Evolutionary conservation across 2,329 filamentous ascomycete species (phyloP).

Genomic region (Ophiostoma angusticollis): DNA sequence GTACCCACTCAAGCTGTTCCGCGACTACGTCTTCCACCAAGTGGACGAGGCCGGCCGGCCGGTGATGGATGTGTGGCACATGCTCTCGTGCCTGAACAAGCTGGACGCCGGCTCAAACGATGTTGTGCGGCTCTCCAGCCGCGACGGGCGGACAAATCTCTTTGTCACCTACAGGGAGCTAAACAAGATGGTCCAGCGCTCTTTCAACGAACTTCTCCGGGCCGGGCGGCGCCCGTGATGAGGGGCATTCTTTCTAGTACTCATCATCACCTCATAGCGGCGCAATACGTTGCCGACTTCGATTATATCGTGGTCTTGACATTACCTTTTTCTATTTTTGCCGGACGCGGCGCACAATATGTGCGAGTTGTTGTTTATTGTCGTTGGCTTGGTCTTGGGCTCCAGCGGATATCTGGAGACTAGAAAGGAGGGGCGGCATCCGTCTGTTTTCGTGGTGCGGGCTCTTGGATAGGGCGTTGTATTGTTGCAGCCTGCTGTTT

Average conservation of each 20-base stretch:
- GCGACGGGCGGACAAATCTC: constrained; percentile 82
- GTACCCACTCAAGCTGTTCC: constrained; percentile 86
- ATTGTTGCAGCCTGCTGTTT: not conserved
- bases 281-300: not conserved
- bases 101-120: constrained; percentile 84
- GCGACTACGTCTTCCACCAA: constrained; percentile 95
- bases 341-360: not conserved
- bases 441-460: no score
- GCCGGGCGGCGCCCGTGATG: constrained; percentile 10
- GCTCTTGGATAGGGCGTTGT: not conserved
- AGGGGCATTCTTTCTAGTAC: not conserved
- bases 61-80: constrained; percentile 75
- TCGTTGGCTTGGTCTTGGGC: not conserved
- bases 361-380: not conserved
- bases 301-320: not conserved
- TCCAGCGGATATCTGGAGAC: no score
- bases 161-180: constrained; percentile 85
- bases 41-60: constrained; percentile 76
- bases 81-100: constrained; percentile 78
- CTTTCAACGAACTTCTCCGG: constrained; percentile 47
- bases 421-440: no score
- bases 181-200: constrained; percentile 47
- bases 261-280: not conserved
- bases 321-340: not conserved
- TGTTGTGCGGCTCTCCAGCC: constrained; percentile 69